Evolutionary conservation across 192 early-diverging fungal genomes (phyloP), one percentile per base, ranked within the genome.

Genomic region (Umbelopsis sp.): DNA sequence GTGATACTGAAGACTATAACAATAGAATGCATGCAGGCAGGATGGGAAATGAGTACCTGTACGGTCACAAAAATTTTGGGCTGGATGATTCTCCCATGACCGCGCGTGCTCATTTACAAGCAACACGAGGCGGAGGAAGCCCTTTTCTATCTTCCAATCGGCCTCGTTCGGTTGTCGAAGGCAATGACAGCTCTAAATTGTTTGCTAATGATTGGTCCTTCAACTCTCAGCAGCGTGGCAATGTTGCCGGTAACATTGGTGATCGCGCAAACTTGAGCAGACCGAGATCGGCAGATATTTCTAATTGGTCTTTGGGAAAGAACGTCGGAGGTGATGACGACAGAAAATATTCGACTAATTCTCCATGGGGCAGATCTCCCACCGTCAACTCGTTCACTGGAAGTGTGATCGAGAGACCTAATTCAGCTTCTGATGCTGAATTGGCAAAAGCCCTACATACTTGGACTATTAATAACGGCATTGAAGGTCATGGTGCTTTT

Each of bases 391-490:
- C 50, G 4, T 71, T 71, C 27, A 46, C 55, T 12, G 67, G 74
- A 8, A 74, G 71, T 3, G 71, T 74, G 10, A 75, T 76, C 44
- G 78, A 78, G 48, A 71, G 82, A 27, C 80, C 82, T 33, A 81
- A 84, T 44, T 82, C 79, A 21, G 81, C 82, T 22, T 74, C 82
- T 25, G 84, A 82, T 15, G 74, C 77, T 13, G 84, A 85, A 47
- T 75, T 69, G 35, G 66, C 70, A 33, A 74, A 74, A 49, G 69
- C 68, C 30, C 44, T 74, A 15, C 48, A 58, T 16, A 74, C 61
- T 64, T 74, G 73, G 73, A 74, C 53, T 25, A 27, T 74, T 10
- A 74, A 67, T 44, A 74, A 74, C 64, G 69, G 68, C 37, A 61
- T 68, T 5, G 73, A 68, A 27, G 58, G 68, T 27, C 67, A 68